These are phyloP conservation scores for Nicotiana knightiana DNA, from an alignment of 257 asterid species.

Conservation along the genomic window DNA sequence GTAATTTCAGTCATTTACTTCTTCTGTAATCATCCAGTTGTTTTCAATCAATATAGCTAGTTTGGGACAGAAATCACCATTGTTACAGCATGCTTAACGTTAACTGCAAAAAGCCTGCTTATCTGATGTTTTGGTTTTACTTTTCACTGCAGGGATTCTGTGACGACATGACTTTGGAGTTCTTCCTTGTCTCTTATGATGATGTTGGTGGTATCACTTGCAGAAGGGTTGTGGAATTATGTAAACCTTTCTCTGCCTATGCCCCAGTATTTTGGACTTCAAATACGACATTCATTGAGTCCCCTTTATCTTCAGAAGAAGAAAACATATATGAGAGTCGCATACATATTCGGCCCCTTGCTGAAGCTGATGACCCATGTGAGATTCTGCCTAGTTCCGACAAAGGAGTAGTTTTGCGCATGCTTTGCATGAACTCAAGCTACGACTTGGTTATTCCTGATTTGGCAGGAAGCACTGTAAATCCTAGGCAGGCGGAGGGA, in stretches of 20 bases:
- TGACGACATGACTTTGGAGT: constrained; percentile 65
- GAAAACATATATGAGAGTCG: constrained; percentile 47
- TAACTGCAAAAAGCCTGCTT: not conserved
- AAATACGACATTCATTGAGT: constrained; percentile 35
- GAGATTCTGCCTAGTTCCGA: constrained; percentile 27
- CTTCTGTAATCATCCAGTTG: no score
- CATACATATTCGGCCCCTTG: constrained; percentile 50
- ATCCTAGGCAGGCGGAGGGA: constrained; percentile 62
- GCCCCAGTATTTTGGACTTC: constrained; percentile 81
- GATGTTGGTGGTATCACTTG: constrained; percentile 84
- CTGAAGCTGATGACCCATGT: constrained; percentile 27
- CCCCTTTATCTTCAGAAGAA: constrained; percentile 70
- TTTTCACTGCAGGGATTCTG: constrained; percentile 59
- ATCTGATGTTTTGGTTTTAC: constrained; percentile 5
- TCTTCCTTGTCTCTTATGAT: constrained; percentile 72
- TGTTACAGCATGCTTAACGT: not conserved
- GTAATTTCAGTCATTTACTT: no score
- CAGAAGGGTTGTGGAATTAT: constrained; percentile 67
- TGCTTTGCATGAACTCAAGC: constrained; percentile 72
- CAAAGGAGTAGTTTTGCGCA: constrained; percentile 33
- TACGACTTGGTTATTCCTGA: constrained; percentile 71
- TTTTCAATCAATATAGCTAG: no score
- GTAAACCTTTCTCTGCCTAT: constrained; percentile 33
- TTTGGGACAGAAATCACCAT: no score
- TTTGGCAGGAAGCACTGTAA: constrained; percentile 32